Base-by-base conservation (phyloP, 805 yeast species). In the Kodamaea lidongshanica region DNA sequence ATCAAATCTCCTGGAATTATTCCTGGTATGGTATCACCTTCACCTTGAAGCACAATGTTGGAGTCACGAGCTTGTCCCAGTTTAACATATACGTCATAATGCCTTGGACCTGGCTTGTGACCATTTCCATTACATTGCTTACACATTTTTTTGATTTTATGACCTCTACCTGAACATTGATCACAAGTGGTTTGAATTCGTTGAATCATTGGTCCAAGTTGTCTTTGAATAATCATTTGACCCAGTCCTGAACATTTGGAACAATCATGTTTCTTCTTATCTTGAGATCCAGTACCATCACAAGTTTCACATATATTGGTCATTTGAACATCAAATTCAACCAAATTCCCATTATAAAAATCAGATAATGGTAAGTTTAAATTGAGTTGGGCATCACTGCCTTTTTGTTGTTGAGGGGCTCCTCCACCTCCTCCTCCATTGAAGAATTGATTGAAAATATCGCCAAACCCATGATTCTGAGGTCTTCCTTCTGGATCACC, bases 181-280 rank as follows among this genome's bases (percentile, higher is more conserved):
- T 81, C 86, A 68, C 98, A 92, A 3, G 69, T 66, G 25, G 77
- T 70, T 52, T 84, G 89, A 44, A 88, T 68, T 38, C 79, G 82
- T 56, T 92, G 97, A 38, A 84, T 62, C 86, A 92, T 84, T 4
- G 94, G 94, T 0, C 85, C 96, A 41, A 89, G 57, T 52, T 88
- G 94, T 36, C 80, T 66, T 28, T 74, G 68, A 33, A 79, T 71
- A 6, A 77, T 51, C 21, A 72, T 56, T 13, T 79, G 65, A 16
- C 98, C 98, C 15, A 60, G 57, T 4, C 98, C 98, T 8, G 65
- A 53, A 63, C 98, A 92, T 29, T 58, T 60, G 1, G 54, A 40
- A 65, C 98, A 92, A 19, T 52, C 56, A 32, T 77, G 79, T 7
- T 65, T 66, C 44, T 76, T 55, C 8, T 89, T 87, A 54, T 88